Conservation (phyloP, 768 basidiomycete genomes). For the Mycena polygramma region DNA sequence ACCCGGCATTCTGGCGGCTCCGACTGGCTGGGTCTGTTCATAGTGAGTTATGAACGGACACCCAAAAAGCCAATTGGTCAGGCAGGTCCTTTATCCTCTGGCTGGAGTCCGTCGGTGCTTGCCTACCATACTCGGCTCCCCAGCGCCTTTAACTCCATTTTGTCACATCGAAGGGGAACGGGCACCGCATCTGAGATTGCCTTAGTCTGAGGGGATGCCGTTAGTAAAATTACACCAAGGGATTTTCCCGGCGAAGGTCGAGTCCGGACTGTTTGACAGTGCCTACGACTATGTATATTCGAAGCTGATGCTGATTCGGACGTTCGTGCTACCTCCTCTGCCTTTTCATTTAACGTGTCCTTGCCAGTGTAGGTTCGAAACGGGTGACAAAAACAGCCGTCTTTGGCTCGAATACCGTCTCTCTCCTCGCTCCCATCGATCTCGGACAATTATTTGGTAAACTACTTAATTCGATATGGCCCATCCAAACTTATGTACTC, state of each 20-base stretch:
- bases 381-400: slow-evolving; percentile 39
- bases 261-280: slow-evolving; percentile 20
- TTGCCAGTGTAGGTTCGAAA: slow-evolving; percentile 33
- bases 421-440: slow-evolving; percentile 29
- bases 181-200: slow-evolving; percentile 34
- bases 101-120: slow-evolving; percentile 25
- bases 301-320: slow-evolving; percentile 27
- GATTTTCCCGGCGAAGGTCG: slow-evolving; percentile 33
- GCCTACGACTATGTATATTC: slow-evolving; percentile 25
- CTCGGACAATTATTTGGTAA: slow-evolving; percentile 40
- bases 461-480: slow-evolving; percentile 30
- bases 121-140: slow-evolving; percentile 20
- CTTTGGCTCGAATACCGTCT: slow-evolving; percentile 30
- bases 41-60: slow-evolving; percentile 17
- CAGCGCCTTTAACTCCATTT: slow-evolving; percentile 8
- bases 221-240: slow-evolving; percentile 23
- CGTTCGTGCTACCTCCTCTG: slow-evolving; percentile 28
- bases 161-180: slow-evolving; percentile 21
- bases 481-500: slow-evolving; percentile 35
- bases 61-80: slow-evolving; percentile 28
- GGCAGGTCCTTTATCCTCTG: slow-evolving; percentile 18
- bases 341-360: slow-evolving; percentile 40
- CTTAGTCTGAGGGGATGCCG: slow-evolving; percentile 22
- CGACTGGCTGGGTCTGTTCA: slow-evolving; percentile 7
- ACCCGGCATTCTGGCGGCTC: slow-evolving; percentile 28